Base-by-base conservation (phyloP, 2,329 filamentous ascomycete species). In the Alternaria triticimaculans region DNA sequence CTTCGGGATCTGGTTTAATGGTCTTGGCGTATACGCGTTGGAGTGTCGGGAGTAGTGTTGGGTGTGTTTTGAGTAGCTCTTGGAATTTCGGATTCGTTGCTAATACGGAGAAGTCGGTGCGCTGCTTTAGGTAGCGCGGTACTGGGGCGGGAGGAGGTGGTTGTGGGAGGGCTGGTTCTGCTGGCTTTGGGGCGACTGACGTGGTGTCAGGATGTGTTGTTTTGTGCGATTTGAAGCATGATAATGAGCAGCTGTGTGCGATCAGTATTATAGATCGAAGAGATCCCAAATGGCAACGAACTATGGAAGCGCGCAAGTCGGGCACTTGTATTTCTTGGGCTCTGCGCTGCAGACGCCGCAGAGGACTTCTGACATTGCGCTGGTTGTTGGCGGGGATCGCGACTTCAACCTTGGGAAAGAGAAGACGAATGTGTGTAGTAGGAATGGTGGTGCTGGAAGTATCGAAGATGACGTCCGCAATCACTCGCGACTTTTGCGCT, bases 291-390 rank as follows among this genome's bases (percentile, higher is more conserved):
- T 26, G 68, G 26, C 28, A 30, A 21, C 78, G 21, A 72, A 84
- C 83, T 84, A 85, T 73, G 80, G 81, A 30, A 83, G 65, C 62
- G 79, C 73, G 69, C 83, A 85, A 20, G 79, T 78, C n/a, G 82
- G 82, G 68, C 83, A 85, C 75, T 83, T 84, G 79, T 85, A 85
- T 71, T 84, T 85, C 51, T 81, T 82, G n/a, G 80, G 78, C 50
- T 76, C 71, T 21, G 73, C 72, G 44, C 79, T 71, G 73, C 83
- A 85, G n/a, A 85, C 76, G 46, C 79, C 80, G 63, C 83, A 85
- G 12, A 75, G 64, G 8, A 44, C 5, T 8, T 75, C 72, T 15
- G 73, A 61, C 81, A 83, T 80, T 6, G 48, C 68, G 37, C 54
- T 48, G 2, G n/a, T 20, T 1, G 10, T 15, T 10, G 8, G 23